Conservation (phyloP, 2,329 filamentous ascomycete species). For the Elsinoe arachidis region DNA sequence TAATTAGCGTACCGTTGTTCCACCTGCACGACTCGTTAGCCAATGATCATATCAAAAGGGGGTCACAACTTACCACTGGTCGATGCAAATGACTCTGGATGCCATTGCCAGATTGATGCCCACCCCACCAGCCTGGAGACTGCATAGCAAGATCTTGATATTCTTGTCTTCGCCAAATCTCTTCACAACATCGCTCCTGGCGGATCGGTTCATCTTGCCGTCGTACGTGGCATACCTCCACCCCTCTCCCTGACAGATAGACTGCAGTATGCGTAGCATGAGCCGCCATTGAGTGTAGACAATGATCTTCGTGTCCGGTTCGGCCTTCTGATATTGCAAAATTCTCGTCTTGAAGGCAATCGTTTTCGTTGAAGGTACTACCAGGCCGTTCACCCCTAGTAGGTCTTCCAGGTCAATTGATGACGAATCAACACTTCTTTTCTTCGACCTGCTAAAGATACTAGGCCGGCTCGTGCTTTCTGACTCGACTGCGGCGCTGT, state of each 20-base stretch:
- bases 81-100: conserved; percentile 38
- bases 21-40: conserved; percentile 47
- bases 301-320: conserved; percentile 46
- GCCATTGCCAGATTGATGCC: conserved; percentile 54
- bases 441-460: conserved; percentile 17
- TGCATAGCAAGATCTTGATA: conserved; percentile 44
- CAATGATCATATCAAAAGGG: conserved; percentile 41
- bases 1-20: conserved; percentile 24
- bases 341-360: conserved; percentile 38
- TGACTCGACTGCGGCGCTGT: not conserved
- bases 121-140: conserved; percentile 48
- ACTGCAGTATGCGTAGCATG: conserved; percentile 43
- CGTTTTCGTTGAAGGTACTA: conserved; percentile 40
- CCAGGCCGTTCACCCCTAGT: conserved; percentile 29
- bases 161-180: conserved; percentile 36
- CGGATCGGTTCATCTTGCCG: conserved; percentile 45
- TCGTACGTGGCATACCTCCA: conserved; percentile 43
- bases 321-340: conserved; percentile 36
- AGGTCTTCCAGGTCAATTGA: conserved; percentile 27
- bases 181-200: conserved; percentile 39
- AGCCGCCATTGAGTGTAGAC: conserved; percentile 52
- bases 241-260: conserved; percentile 41
- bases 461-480: conserved; percentile 16
- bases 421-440: conserved; percentile 14
- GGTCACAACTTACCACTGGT: conserved; percentile 43